Base-by-base conservation (phyloP, 2,329 filamentous ascomycete genomes). In the Rhytidhysteron rufulum region DNA sequence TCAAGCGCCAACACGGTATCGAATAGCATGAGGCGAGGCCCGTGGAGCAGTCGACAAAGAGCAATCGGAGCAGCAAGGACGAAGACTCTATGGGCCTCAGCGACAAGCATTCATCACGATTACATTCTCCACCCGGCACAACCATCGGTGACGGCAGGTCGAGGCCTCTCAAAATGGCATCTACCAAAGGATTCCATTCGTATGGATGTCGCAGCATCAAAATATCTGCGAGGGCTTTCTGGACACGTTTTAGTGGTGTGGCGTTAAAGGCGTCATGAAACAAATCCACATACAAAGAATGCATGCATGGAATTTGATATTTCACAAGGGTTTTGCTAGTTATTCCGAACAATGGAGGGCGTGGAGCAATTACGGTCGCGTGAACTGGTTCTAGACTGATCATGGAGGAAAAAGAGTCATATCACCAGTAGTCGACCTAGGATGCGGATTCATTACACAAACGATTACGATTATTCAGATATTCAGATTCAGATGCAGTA, bases 1-100 rank as follows among this genome's bases (percentile, higher is more conserved):
- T 97, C 74, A 98, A 98, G 77, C 82, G 85, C 66, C 88, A 97
- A 71, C 89, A 98, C 72, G 91, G 90, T 67, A 96, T 97, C 79
- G 91, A 96, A 83, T 98, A 88, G 62, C 60, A 62, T 60, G 56
- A 63, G 56, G 62, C 57, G 63, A 62, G 63, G 61, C 54, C 58
- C 56, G 91, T 81, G 54, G 61, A 55, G 51, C n/a, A n/a, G n/a
- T n/a, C n/a, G n/a, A n/a, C n/a, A n/a, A 43, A 49, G 54, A 55
- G 59, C 49, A 62, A 43, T 44, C 49, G 54, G 49, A 56, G 48
- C 44, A 51, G 60, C 50, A 54, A 53, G 51, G 55, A 42, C 49
- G 52, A 52, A 43, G 49, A 53, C 58, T 57, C 55, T 60, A 60
- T 60, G 59, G 60, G 58, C 60, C 60, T 62, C 60, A 27, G 7